Evolutionary conservation across 768 basidiomycete species (phyloP).

Genomic region (Naganishia onofrii): DNA sequence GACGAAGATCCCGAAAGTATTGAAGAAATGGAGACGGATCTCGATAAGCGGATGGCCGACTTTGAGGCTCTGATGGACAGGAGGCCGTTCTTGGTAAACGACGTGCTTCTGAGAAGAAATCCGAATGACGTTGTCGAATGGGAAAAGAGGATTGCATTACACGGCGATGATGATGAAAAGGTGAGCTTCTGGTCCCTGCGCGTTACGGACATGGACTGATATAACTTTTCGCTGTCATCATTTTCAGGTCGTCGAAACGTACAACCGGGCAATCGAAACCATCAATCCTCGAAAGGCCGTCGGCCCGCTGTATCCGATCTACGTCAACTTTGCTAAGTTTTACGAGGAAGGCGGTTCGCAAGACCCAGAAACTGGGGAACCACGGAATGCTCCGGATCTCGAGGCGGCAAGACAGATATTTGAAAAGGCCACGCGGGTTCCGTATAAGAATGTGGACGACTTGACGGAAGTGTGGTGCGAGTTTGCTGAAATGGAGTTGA

Average conservation of each 20-base stretch:
- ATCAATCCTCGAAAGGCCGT: constrained; percentile 85
- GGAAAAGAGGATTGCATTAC: constrained; percentile 94
- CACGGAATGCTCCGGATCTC: constrained; percentile 73
- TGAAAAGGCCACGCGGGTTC: constrained; percentile 86
- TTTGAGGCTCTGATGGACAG: constrained; percentile 94
- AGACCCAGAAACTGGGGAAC: constrained; percentile 56
- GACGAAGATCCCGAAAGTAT: constrained; percentile 73
- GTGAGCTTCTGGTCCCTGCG: constrained; percentile 53
- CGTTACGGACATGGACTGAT: background rate
- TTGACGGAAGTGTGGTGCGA: constrained; percentile 98
- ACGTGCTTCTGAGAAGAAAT: constrained; percentile 87
- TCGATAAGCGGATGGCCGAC: constrained; percentile 83
- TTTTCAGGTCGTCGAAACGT: constrained; percentile 93
- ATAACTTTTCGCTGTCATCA: constrained; percentile 17
- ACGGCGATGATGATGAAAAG: constrained; percentile 90
- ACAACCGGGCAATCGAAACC: constrained; percentile 81
- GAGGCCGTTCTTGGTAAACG: constrained; percentile 91
- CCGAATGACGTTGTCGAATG: constrained; percentile 98
- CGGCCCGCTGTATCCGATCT: constrained; percentile 82
- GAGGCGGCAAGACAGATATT: constrained; percentile 85
- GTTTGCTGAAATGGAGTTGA: constrained; percentile 97
- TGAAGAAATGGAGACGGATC: constrained; percentile 65
- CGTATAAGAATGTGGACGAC: constrained; percentile 93
- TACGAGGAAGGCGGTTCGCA: constrained; percentile 88
- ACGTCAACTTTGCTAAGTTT: constrained; percentile 93